A percentile compares a stretch with the other conserved stretches of the same genome.
phyloP scores from a whole-genome alignment of 345 rosid genomes.

The Boechera retrofracta region DNA sequence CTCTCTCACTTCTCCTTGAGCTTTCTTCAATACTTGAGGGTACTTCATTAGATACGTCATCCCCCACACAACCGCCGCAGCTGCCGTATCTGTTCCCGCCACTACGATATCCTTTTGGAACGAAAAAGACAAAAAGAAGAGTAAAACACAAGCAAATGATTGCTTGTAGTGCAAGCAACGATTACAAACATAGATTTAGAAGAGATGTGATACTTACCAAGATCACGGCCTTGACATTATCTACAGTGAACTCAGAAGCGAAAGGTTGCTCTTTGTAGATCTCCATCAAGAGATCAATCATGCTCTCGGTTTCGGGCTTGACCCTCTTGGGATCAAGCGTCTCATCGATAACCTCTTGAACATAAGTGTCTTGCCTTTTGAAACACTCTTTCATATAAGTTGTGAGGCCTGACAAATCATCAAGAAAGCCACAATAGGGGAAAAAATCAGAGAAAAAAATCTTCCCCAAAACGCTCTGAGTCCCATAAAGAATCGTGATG shows the following conservation, averaged over 20 bases:
- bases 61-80: constrained; percentile 50
- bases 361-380: constrained; percentile 38
- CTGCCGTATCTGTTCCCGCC: constrained; percentile 46
- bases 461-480: constrained; percentile 40
- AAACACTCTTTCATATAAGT: constrained; percentile 41
- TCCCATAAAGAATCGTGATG: constrained; percentile 42
- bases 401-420: constrained; percentile 38
- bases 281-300: constrained; percentile 43
- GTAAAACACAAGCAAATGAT: background rate
- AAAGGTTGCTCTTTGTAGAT: constrained; percentile 39
- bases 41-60: constrained; percentile 49
- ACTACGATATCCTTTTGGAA: constrained; percentile 38
- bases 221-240: constrained; percentile 45
- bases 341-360: constrained; percentile 47
- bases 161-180: background rate
- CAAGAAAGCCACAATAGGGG: constrained; percentile 40
- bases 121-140: background rate
- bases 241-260: constrained; percentile 34
- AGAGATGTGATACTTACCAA: constrained; percentile 27
- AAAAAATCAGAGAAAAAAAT: constrained; percentile 48
- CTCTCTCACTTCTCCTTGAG: constrained; percentile 38
- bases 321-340: constrained; percentile 42
- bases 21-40: constrained; percentile 44
- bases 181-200: background rate
- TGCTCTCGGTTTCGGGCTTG: constrained; percentile 46